Evolutionary conservation across 805 yeast genomes (phyloP), one percentile per base, ranked within the genome.

Genomic region (Zygoascus biomembranicola): DNA sequence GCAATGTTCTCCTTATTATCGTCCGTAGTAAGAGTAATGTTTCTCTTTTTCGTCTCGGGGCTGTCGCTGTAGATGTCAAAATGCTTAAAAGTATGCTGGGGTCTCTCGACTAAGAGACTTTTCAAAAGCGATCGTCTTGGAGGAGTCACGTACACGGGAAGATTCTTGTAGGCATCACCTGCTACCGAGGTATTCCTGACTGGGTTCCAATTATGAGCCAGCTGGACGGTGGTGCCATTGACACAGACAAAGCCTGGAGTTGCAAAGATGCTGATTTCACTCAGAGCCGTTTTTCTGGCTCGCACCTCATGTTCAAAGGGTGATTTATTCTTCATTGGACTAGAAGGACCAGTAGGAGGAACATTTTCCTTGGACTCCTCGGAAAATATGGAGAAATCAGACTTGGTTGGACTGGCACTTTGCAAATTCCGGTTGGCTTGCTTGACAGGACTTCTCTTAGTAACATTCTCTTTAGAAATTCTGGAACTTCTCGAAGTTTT

Each of bases 121-220:
- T 42, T 13, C 10, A 14, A 11, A 5, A 49, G 32, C 14, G 48
- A 43, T 32, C 19, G 23, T 23, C 55, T 14, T 13, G 51, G 55
- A 8, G 55, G 55, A 16, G 55, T 52, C 52, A 52, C 55, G 47
- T 39, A 52, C 16, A 11, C 35, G 5, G 55, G 55, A 8, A 43
- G 71, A 59, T 80, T 74, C 19, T n/a, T 11, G 31, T 43, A 50
- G 13, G 3, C 43, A 4, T 26, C 41, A 2, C 14, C 9, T 3
- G 39, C 16, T 41, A 13, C 28, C 8, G 23, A 13, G 16, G 8
- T 16, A 5, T 8, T 35, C 16, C 39, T 11, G 3, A 35, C 39
- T 5, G 50, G 31, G 26, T 49, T 49, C 52, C 52, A 49, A 10
- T 43, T 41, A 5, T 18, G 20, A n/a, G 46, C 26, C 16, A 49